Evolutionary conservation across 1,284 basidiomycete genomes (phyloP).

Genomic region (Trametes polyzona): DNA sequence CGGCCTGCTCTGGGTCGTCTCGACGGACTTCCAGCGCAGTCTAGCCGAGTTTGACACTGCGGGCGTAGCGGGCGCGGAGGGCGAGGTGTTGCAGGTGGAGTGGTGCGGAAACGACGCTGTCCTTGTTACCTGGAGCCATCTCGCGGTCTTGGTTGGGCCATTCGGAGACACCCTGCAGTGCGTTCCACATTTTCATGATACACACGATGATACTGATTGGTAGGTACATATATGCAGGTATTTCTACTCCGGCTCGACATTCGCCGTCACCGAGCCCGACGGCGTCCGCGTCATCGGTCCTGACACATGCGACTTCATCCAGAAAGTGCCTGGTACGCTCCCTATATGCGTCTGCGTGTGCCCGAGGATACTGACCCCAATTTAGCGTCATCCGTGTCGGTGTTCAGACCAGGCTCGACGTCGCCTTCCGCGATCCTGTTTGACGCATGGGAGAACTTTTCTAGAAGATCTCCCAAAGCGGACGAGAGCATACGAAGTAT

Average conservation of each 20-base stretch:
- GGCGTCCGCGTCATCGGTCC: constrained; percentile 84
- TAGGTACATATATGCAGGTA: constrained; percentile 53
- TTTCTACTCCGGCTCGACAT: constrained; percentile 76
- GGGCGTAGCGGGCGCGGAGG: constrained; percentile 52
- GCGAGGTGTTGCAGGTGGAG: constrained; percentile 70
- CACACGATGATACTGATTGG: too few species aligned
- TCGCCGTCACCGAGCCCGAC: constrained; percentile 85
- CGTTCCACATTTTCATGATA: constrained; percentile 33
- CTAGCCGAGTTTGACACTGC: constrained; percentile 85
- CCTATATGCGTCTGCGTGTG: constrained; percentile 1
- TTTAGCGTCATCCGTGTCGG: constrained; percentile 74
- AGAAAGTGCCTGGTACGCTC: constrained; percentile 86
- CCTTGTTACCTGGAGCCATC: constrained; percentile 82
- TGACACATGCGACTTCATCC: constrained; percentile 86
- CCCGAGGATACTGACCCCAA: constrained; percentile 16
- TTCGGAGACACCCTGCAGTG: constrained; percentile 88
- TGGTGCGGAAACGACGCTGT: constrained; percentile 99
- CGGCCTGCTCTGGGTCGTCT: constrained; percentile 88
- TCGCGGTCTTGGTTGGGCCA: constrained; percentile 88
- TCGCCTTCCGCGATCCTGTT: constrained; percentile 91
- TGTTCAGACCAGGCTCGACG: constrained; percentile 92
- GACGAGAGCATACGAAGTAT: constrained; percentile 93
- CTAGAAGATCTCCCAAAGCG: constrained; percentile 82
- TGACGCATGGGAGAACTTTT: constrained; percentile 92
- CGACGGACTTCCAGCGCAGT: constrained; percentile 88